Evolutionary conservation across 768 basidiomycete genomes (phyloP).

Genomic region (Galerina marginata): DNA sequence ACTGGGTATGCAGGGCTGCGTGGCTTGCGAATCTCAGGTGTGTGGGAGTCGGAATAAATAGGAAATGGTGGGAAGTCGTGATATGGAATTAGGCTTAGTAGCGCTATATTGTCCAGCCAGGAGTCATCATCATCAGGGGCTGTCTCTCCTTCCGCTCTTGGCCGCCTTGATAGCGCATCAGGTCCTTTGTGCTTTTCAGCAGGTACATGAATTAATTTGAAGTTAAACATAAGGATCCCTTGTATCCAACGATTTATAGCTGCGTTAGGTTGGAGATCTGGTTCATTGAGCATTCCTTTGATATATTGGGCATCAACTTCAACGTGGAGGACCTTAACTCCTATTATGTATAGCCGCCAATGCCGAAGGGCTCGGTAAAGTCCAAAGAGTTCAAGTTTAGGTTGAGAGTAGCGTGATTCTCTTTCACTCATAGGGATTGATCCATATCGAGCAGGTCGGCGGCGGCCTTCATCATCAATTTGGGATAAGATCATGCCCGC

Average conservation of each 20-base stretch:
- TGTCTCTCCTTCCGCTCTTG: constrained; percentile 10
- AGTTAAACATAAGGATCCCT: constrained; percentile 31
- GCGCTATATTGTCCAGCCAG: constrained; percentile 25
- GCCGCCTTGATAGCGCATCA: constrained; percentile 13
- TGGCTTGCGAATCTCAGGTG: no score
- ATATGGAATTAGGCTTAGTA: not conserved
- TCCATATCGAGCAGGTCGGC: constrained; percentile 27
- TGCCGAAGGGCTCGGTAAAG: constrained; percentile 17
- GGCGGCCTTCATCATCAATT: constrained; percentile 2
- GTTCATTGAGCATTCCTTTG: constrained; percentile 36
- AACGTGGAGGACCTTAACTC: constrained; percentile 13
- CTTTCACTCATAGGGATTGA: constrained; percentile 23
- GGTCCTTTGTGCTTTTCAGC: constrained; percentile 18
- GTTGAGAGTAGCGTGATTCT: constrained; percentile 21
- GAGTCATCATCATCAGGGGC: constrained; percentile 29
- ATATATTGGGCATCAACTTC: constrained; percentile 38
- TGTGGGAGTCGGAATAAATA: not conserved
- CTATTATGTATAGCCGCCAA: constrained; percentile 24
- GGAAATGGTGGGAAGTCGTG: not conserved
- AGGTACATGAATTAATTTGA: constrained; percentile 29
- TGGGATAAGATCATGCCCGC: constrained; percentile 7
- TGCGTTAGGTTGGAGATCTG: constrained; percentile 28
- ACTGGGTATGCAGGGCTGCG: not conserved
- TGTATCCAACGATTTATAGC: constrained; percentile 34
- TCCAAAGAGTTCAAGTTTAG: constrained; percentile 38